Evolutionary conservation across 2,329 filamentous ascomycete species (phyloP), one percentile per base, ranked within the genome.

Genomic region (Mollisia scopiformis): DNA sequence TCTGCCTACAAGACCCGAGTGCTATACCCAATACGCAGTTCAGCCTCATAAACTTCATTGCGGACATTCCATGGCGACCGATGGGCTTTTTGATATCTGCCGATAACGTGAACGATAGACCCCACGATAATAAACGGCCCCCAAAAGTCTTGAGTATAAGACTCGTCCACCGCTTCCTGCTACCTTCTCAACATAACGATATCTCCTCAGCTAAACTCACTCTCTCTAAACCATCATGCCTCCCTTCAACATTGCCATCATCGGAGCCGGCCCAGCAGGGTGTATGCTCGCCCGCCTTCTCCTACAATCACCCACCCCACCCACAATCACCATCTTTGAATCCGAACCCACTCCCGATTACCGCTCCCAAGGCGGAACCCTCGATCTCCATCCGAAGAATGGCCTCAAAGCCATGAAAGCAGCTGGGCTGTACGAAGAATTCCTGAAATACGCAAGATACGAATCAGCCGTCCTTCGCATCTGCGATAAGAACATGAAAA

Each of bases 341-440:
- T 13, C 28, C 16, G 64, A 66, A 27, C 8, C 50, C 2, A 59
- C 61, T 11, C 19, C 43, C 3, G 21, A 53, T n/a, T 54, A 41
- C 37, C 66, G 63, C 16, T 57, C 62, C 3, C 58, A 65, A 57
- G 64, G 75, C 25, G 81, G 82, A 3, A 80, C 73, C 58, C 76
- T 85, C 2, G 83, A 85, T 64, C 73, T 86, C 0, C 82, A 84
- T 65, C 71, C 75, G 0, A 65, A 73, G 5, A 76, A 76, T 1
- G 82, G 82, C 0, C 76, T 81, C 11, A 69, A 73, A 5, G 82
- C 81, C 0, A 67, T 85, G 8, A 74, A 72, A 8, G 76, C 77
- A 50, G 77, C 76, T 6, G 80, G 78, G 0, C 71, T 84, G 10
- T 78, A 71, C 61, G 75, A 79, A 1, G 70, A 76, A 19, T 85